Conservation (phyloP, 225 moss, liverwort and hornwort species). For the Takakia lepidozioides region DNA sequence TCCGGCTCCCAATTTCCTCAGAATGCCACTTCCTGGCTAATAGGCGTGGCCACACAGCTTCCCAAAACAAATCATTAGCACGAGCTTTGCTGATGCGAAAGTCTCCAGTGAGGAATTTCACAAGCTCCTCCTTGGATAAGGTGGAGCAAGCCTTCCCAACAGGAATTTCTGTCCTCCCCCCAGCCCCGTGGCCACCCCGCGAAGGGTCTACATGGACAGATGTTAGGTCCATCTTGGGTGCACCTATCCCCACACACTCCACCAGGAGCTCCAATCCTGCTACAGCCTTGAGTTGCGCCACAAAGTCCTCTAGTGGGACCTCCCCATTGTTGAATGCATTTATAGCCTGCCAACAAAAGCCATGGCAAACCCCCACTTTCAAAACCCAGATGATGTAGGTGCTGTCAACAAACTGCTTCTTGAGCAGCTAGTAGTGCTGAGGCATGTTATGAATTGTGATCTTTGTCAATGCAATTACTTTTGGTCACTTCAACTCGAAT, state of each 20-base stretch:
- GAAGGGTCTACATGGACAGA: slow-evolving; percentile 28
- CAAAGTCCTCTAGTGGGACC: slow-evolving; percentile 21
- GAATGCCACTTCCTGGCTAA: slow-evolving; percentile 28
- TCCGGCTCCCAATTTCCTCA: slow-evolving; percentile 17
- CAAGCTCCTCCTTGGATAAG: slow-evolving; percentile 24
- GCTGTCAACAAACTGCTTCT: too few species aligned
- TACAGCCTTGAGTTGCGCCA: slow-evolving; percentile 24
- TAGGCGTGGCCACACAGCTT: slow-evolving; percentile 50
- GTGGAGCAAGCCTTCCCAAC: slow-evolving; percentile 24
- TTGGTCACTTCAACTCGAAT: too few species aligned
- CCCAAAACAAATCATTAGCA: slow-evolving; percentile 44
- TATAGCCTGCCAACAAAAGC: slow-evolving; percentile 32
- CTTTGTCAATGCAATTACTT: too few species aligned
- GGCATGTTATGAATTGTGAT: too few species aligned
- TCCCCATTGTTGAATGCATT: slow-evolving; percentile 26
- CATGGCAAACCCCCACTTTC: too few species aligned
- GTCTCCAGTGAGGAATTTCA: slow-evolving; percentile 34
- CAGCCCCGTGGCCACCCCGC: too few species aligned
- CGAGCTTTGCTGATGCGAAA: slow-evolving; percentile 35
- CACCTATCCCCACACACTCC: slow-evolving; percentile 36
- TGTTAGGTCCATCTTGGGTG: slow-evolving; percentile 34
- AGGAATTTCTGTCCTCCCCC: slow-evolving; percentile 6
- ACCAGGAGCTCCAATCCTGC: slow-evolving; percentile 40
- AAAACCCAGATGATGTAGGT: too few species aligned
- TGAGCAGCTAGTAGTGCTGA: too few species aligned